These are phyloP conservation scores for Entomortierella chlamydospora DNA, from an alignment of 192 early-diverging fungal species.

Conservation along the genomic window DNA sequence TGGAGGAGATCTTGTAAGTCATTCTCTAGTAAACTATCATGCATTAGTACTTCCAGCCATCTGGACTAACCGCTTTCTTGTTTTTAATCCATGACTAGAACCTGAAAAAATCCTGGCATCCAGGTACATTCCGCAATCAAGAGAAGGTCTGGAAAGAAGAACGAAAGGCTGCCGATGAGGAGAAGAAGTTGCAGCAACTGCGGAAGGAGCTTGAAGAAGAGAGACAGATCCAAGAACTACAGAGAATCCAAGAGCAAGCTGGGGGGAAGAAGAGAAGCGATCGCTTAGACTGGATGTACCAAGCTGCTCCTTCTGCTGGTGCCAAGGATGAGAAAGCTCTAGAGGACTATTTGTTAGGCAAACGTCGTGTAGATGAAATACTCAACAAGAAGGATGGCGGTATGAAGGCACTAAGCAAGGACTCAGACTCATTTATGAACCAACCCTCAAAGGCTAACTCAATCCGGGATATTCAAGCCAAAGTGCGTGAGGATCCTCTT, in stretches of 20 bases:
- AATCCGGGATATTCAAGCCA: slow-evolving; percentile 81
- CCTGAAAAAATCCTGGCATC: slow-evolving; percentile 99
- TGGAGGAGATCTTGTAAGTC: slow-evolving; percentile 62
- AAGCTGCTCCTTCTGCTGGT: slow-evolving; percentile 68
- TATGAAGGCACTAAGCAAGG: slow-evolving; percentile 40
- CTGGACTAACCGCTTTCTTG: neutral
- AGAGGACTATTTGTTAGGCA: slow-evolving; percentile 93
- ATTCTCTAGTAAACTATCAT: neutral
- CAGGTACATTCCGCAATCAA: slow-evolving; percentile 90
- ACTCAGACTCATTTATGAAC: slow-evolving; percentile 33
- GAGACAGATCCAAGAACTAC: slow-evolving; percentile 86
- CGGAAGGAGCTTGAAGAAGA: slow-evolving; percentile 94
- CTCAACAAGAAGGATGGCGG: slow-evolving; percentile 57
- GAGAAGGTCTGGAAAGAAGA: slow-evolving; percentile 92
- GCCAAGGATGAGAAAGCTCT: slow-evolving; percentile 68
- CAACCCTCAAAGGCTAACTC: slow-evolving; percentile 77
- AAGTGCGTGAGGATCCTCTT: slow-evolving; percentile 93
- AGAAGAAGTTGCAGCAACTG: slow-evolving; percentile 88
- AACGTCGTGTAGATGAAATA: slow-evolving; percentile 81
- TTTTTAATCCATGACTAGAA: slow-evolving; percentile 58
- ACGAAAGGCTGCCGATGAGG: slow-evolving; percentile 85
- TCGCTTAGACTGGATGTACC: slow-evolving; percentile 97
- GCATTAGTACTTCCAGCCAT: neutral
- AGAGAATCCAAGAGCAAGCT: slow-evolving; percentile 77
- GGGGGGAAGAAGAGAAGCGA: slow-evolving; percentile 74